phyloP scores from a whole-genome alignment of 2,329 filamentous ascomycete species.

The Fusarium marasasianum region DNA sequence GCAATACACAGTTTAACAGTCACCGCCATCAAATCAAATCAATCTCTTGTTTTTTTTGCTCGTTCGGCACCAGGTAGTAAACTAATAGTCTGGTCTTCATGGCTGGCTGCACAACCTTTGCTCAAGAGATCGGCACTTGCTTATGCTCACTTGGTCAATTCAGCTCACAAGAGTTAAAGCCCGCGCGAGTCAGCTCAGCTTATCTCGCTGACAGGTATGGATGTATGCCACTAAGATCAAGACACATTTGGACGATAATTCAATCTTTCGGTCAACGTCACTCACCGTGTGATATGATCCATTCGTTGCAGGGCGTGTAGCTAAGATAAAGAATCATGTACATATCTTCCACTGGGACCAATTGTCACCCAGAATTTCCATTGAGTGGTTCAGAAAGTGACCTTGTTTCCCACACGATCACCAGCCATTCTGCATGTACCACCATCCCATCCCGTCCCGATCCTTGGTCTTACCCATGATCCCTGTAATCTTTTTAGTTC shows the following conservation, averaged over 20 bases:
- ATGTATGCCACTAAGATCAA: conserved; percentile 1
- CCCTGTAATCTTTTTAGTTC: conserved; percentile 10
- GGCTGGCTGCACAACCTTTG: background rate
- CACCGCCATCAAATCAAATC: conserved; percentile 22
- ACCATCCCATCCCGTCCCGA: conserved; percentile 34
- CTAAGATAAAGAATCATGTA: background rate
- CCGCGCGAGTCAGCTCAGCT: conserved; percentile 41
- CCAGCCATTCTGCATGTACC: conserved; percentile 18
- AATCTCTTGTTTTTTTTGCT: background rate
- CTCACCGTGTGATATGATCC: conserved; percentile 5
- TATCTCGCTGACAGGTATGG: conserved; percentile 31
- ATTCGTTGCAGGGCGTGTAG: conserved; percentile 4
- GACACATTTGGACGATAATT: background rate
- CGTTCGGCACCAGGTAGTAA: background rate
- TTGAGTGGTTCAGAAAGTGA: conserved; percentile 1
- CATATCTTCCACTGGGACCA: background rate
- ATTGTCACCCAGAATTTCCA: background rate
- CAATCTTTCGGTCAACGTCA: conserved; percentile 26
- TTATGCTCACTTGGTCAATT: background rate
- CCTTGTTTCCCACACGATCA: background rate
- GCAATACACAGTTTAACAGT: background rate
- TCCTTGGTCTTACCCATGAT: conserved; percentile 20
- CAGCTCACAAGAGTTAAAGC: conserved; percentile 28
- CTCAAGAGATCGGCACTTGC: background rate
- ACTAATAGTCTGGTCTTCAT: background rate